Evolutionary conservation across 2,329 filamentous ascomycete species (phyloP), one percentile per base, ranked within the genome.

Genomic region (Fusarium sp.): DNA sequence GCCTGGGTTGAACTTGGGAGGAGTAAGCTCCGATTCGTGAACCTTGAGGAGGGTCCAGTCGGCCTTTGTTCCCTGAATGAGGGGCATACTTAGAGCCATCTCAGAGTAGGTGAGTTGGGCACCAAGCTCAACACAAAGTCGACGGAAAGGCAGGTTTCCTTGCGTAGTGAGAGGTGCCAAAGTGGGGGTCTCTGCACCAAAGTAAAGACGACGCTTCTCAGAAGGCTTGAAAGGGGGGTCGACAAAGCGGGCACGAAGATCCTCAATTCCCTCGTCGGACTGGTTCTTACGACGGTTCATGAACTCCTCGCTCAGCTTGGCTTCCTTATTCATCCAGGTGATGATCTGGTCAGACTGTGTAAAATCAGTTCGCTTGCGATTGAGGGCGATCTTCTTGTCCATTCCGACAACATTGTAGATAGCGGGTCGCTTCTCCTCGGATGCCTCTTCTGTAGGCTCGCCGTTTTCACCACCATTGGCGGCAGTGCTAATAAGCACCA

Each of bases 1-100:
- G 67, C 82, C 83, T 4, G 86, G 84, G 2, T 84, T 86, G 76
- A 93, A 90, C 38, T 86, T 88, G 20, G 95, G 95, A 25, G 94
- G 88, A 24, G 83, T 80, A 20, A 91, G 84, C 80, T 99, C 96
- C 9, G 91, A 92, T 78, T 94, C 90, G 78, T 99, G 96, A 5
- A 93, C 93, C 80, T 96, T 97, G 86, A 98, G 89, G 58, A 99
- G 84, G 22, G 96, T 94, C 96, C 96, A 99, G 82, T 99, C 96
- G 3, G 91, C 87, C 81, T 95, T 97, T 70, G 92, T 89, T 38
- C 96, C 96, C 80, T 98, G 94, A 8, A 99, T 86, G 44, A 99
- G 82, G 12, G 95, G 94, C 80, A 97, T 84, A 29, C 93, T 91
- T 87, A 99, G 92, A 6, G 95, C 96, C 96, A 99, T 99, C 81